A percentile compares a stretch with the other conserved stretches of the same genome.
phyloP scores from a whole-genome alignment of 2,329 filamentous ascomycete genomes.

The Fusarium hainanense region DNA sequence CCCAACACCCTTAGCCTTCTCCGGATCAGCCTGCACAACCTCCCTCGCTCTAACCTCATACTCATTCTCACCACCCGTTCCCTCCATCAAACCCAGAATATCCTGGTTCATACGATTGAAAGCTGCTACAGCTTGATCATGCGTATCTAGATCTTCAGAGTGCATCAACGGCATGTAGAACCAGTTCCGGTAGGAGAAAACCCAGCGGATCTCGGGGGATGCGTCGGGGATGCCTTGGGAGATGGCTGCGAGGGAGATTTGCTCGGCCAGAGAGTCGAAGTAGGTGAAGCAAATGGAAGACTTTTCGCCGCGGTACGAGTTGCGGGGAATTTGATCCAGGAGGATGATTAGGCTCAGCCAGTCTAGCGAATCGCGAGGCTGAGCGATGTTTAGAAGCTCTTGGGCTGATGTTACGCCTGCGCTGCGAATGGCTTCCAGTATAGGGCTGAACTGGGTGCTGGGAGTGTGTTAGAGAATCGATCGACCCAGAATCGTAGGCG shows the following conservation, averaged over 20 bases:
- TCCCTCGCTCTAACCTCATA: conserved; percentile 44
- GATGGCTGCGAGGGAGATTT: conserved; percentile 55
- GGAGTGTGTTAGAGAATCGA: too few relatives aligned
- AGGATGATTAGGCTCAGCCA: conserved; percentile 66
- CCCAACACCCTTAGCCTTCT: conserved; percentile 43
- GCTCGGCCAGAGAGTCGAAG: conserved; percentile 66
- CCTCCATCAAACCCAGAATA: conserved; percentile 47
- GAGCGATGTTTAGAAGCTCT: conserved; percentile 46
- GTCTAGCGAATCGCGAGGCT: conserved; percentile 47
- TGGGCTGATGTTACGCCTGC: conserved; percentile 44
- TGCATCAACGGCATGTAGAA: conserved; percentile 71
- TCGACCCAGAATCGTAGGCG: rapidly evolving
- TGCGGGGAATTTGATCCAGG: conserved; percentile 72
- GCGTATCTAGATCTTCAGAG: conserved; percentile 61
- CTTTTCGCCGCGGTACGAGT: conserved; percentile 66
- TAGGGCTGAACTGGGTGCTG: conserved; percentile 49
- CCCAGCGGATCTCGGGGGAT: conserved; percentile 48
- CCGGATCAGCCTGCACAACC: conserved; percentile 43
- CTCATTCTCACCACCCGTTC: conserved; percentile 38
- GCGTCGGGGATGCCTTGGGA: conserved; percentile 46
- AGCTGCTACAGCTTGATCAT: conserved; percentile 53
- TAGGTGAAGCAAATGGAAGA: conserved; percentile 59
- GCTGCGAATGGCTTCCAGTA: conserved; percentile 50
- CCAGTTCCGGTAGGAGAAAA: conserved; percentile 61
- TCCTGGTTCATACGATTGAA: conserved; percentile 50